phyloP scores from a whole-genome alignment of 179 eudicot genomes.

The Beta corolliflora region DNA sequence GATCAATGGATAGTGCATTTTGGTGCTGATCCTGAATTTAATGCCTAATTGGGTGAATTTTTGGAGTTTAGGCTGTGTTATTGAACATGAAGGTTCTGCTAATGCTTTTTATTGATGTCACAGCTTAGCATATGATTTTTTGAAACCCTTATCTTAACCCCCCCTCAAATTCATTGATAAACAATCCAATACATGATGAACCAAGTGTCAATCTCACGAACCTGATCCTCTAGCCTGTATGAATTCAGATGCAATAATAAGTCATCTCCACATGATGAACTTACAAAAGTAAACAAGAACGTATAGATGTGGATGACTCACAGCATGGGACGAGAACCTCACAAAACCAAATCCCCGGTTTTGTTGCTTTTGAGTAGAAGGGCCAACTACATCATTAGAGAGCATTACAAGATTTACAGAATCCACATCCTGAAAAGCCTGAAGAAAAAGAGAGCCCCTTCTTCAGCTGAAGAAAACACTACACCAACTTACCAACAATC shows the following conservation, averaged over 20 bases:
- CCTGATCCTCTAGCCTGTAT: constrained; percentile 81
- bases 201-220: constrained; percentile 65
- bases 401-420: constrained; percentile 60
- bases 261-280: constrained; percentile 32
- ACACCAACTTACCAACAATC: background rate
- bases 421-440: constrained; percentile 68
- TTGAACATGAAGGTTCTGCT: background rate
- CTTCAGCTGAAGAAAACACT: background rate
- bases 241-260: constrained; percentile 55
- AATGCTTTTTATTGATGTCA: background rate
- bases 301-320: constrained; percentile 36
- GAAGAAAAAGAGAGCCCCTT: constrained; percentile 17
- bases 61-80: background rate
- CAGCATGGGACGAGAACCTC: constrained; percentile 69
- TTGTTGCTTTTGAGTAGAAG: constrained; percentile 42
- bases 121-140: background rate
- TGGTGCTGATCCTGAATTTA: background rate
- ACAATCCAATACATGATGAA: constrained; percentile 32
- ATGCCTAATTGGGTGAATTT: background rate
- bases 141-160: background rate
- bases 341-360: constrained; percentile 82
- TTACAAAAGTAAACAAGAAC: background rate
- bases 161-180: background rate
- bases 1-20: background rate
- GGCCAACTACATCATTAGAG: constrained; percentile 32